phyloP scores from a whole-genome alignment of 129 eudicot genomes.

The Tanacetum coccineum region DNA sequence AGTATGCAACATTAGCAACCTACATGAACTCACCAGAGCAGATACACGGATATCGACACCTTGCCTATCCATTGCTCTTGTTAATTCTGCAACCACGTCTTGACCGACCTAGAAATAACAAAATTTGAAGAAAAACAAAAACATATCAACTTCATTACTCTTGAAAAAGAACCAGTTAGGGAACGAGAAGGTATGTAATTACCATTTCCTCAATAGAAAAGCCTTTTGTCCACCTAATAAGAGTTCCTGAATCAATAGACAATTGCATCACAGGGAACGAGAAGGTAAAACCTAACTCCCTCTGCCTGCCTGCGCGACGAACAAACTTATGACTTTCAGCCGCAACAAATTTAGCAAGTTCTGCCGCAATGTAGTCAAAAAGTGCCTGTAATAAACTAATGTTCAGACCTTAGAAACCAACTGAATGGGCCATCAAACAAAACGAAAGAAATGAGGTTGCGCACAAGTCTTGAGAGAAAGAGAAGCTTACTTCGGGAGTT shows the following conservation, averaged over 20 bases:
- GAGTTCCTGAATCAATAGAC: conserved; percentile 77
- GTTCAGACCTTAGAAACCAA: conserved; percentile 18
- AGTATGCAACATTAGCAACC: conserved; percentile 17
- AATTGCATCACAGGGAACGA: conserved; percentile 94
- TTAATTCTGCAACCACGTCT: conserved; percentile 55
- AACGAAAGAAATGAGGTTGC: not conserved
- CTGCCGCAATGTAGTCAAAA: conserved; percentile 79
- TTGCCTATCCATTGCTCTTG: conserved; percentile 63
- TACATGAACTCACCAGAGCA: conserved; percentile 57
- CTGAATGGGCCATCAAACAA: not conserved
- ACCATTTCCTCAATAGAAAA: conserved; percentile 78
- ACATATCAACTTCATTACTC: not conserved
- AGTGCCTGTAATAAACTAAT: conserved; percentile 56
- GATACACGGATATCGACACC: conserved; percentile 73
- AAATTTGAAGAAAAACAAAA: not conserved
- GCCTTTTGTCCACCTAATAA: conserved; percentile 93
- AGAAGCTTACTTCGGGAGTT: conserved; percentile 57
- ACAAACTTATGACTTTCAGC: conserved; percentile 61
- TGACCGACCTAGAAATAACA: conserved; percentile 30
- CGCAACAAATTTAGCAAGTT: conserved; percentile 65
- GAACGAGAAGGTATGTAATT: conserved; percentile 4
- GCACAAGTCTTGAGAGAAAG: conserved; percentile 10
- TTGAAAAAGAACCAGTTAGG: no score
- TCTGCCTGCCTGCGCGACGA: conserved; percentile 54
- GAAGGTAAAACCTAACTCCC: conserved; percentile 96